Conservation (phyloP, 768 basidiomycete genomes). For the Cystofilobasidium bisporidii region DNA sequence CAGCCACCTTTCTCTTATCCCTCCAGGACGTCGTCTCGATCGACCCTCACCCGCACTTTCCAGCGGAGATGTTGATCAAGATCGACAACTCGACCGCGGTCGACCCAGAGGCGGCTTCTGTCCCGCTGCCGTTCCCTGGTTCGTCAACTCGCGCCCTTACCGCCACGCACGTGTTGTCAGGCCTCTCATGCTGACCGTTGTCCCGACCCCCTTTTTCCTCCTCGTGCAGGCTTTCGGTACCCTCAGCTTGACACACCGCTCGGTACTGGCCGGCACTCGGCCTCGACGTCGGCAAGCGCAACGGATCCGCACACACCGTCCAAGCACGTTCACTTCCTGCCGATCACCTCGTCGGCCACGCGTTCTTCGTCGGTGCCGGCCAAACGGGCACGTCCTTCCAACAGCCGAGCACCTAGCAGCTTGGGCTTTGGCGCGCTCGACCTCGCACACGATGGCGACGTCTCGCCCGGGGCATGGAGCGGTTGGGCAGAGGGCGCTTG, state of each 20-base stretch:
- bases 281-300: not conserved
- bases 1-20: not conserved
- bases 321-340: slow-evolving; percentile 3
- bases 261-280: slow-evolving; percentile 4
- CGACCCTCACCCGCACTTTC: slow-evolving; percentile 24
- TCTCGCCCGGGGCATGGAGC: not conserved
- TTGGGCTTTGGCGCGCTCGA: too few relatives aligned
- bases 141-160: not conserved
- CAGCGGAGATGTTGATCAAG: slow-evolving; percentile 23
- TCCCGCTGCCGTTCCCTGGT: slow-evolving; percentile 20
- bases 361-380: not conserved
- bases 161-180: not conserved
- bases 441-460: not conserved
- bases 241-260: slow-evolving; percentile 16
- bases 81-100: slow-evolving; percentile 12
- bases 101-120: not conserved
- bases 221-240: slow-evolving; percentile 18
- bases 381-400: not conserved
- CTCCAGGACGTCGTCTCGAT: slow-evolving; percentile 27
- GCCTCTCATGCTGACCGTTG: not conserved
- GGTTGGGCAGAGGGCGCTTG: slow-evolving; percentile 11
- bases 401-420: not conserved
- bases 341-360: not conserved
- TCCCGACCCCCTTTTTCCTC: not conserved
- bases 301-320: slow-evolving; percentile 8